A percentile compares a stretch with the other conserved stretches of the same genome.
phyloP scores from a whole-genome alignment of 2,329 filamentous ascomycete species.

The Thelonectria blattea region DNA sequence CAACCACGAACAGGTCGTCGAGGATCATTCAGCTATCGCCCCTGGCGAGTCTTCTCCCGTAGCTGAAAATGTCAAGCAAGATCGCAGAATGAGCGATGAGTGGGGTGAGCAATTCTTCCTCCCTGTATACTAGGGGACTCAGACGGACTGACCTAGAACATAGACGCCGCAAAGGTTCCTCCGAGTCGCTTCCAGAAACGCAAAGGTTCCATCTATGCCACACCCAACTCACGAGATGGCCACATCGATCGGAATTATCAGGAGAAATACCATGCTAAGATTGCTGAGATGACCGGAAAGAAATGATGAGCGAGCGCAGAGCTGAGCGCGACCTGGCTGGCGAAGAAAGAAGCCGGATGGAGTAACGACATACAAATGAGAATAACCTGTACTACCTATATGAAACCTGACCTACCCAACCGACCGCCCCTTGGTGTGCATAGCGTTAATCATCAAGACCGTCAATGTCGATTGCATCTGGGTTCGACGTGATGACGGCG shows the following conservation, averaged over 20 bases:
- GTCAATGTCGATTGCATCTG: constrained; percentile 85
- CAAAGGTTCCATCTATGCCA: constrained; percentile 72
- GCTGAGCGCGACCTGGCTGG: background rate
- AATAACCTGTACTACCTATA: constrained; percentile 28
- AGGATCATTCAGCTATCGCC: constrained; percentile 28
- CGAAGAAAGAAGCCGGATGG: constrained; percentile 1
- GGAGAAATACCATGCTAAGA: constrained; percentile 66
- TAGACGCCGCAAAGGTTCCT: constrained; percentile 70
- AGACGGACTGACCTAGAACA: constrained; percentile 11
- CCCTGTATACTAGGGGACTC: background rate
- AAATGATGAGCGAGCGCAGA: constrained; percentile 37
- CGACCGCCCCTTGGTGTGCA: constrained; percentile 12
- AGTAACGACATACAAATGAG: constrained; percentile 25
- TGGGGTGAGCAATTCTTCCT: constrained; percentile 50
- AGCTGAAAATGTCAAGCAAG: constrained; percentile 37
- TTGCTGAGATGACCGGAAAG: constrained; percentile 56
- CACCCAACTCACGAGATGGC: constrained; percentile 68
- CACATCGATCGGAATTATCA: constrained; percentile 66
- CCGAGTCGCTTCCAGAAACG: constrained; percentile 73
- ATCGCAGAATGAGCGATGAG: constrained; percentile 51
- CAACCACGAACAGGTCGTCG: constrained; percentile 33
- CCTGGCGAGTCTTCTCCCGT: constrained; percentile 41
- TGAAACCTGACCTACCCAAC: constrained; percentile 30
- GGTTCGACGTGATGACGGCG: constrained; percentile 67
- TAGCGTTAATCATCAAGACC: constrained; percentile 65